Evolutionary conservation across 164 flowering plant species (phyloP).

Genomic region (Nelumbo lutea): DNA sequence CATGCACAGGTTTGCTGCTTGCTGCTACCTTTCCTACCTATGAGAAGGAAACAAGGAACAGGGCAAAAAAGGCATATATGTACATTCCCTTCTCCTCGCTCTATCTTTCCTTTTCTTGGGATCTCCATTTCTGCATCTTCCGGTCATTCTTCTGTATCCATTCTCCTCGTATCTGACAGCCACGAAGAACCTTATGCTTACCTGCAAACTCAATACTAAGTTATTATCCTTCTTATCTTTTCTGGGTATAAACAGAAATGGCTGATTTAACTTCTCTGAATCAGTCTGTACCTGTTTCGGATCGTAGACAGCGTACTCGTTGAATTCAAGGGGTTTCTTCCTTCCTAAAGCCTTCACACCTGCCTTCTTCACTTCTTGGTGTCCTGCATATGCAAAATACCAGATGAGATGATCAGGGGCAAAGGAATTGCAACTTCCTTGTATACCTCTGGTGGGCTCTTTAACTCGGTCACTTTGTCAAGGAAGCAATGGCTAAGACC

Average conservation of each 20-base stretch:
- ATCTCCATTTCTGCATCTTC: too few species aligned
- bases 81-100: not conserved
- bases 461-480: slow-evolving; percentile 40
- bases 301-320: slow-evolving; percentile 75
- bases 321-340: slow-evolving; percentile 66
- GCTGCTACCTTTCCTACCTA: too few species aligned
- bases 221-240: too few species aligned
- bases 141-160: slow-evolving; percentile 31
- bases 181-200: slow-evolving; percentile 63
- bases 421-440: too few species aligned
- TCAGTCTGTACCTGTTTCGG: slow-evolving; percentile 54
- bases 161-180: slow-evolving; percentile 62
- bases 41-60: too few species aligned
- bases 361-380: slow-evolving; percentile 57
- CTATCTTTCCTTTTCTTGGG: not conserved
- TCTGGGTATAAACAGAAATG: too few species aligned
- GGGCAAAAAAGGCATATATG: too few species aligned
- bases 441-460: slow-evolving; percentile 47
- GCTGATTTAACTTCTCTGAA: too few species aligned
- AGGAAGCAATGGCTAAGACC: slow-evolving; percentile 65
- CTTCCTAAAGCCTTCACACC: slow-evolving; percentile 68
- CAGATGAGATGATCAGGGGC: too few species aligned
- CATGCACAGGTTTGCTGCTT: too few species aligned
- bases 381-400: slow-evolving; percentile 31
- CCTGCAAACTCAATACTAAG: slow-evolving; percentile 25